These are phyloP conservation scores for Mrakia blollopis DNA, from an alignment of 768 basidiomycete species.

Conservation along the genomic window DNA sequence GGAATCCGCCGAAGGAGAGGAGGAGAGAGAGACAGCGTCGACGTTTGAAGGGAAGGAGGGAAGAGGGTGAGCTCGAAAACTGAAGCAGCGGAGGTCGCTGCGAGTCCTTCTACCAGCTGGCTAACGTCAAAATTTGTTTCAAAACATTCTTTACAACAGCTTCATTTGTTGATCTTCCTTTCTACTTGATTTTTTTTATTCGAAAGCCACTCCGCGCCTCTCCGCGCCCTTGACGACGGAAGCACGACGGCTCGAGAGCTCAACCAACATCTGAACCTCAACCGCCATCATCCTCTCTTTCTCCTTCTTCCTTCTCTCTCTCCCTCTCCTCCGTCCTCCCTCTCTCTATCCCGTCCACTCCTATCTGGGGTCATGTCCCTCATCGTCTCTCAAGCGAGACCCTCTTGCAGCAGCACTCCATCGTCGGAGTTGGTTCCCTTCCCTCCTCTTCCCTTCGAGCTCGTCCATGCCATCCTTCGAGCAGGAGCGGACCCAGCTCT, in stretches of 20 bases:
- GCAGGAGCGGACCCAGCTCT: not conserved
- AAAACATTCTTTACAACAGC: too few species aligned
- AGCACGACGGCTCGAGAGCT: too few species aligned
- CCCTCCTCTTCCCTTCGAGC: slow-evolving; percentile 19
- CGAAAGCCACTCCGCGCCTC: too few species aligned
- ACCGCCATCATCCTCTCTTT: not conserved
- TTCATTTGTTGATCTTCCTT: too few species aligned
- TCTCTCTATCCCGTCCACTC: too few species aligned
- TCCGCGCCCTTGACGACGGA: not conserved
- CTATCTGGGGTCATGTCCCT: too few species aligned
- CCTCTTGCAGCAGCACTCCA: not conserved
- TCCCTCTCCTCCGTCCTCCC: not conserved
- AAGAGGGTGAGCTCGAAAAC: not conserved
- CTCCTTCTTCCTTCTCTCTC: not conserved
- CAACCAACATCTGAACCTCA: not conserved
- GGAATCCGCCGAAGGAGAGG: not conserved
- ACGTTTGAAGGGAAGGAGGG: not conserved
- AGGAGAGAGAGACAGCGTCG: not conserved
- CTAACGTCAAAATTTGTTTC: too few species aligned
- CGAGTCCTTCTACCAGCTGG: too few species aligned
- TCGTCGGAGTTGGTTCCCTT: slow-evolving; percentile 1
- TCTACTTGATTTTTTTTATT: too few species aligned
- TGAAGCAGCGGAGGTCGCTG: not conserved
- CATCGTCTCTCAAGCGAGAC: too few species aligned
- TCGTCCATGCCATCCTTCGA: slow-evolving; percentile 1